phyloP scores from a whole-genome alignment of 2,329 filamentous ascomycete genomes.

The Lomentospora prolificans region DNA sequence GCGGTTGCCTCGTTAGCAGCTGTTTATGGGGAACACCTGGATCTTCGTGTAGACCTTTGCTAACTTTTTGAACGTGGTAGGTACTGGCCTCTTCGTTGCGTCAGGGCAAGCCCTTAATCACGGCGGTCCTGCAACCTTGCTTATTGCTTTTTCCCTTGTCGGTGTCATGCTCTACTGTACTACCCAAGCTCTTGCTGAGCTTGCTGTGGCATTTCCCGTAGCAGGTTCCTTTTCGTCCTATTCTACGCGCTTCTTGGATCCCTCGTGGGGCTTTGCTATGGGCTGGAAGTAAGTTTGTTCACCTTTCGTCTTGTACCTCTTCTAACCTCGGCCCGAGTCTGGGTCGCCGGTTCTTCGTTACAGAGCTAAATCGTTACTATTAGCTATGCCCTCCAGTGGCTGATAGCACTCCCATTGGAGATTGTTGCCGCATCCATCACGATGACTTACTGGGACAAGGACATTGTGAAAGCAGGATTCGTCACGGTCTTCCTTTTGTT shows the following conservation, averaged over 20 bases:
- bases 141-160: conserved; percentile 70
- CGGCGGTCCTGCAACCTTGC: conserved; percentile 68
- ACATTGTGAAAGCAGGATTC: conserved; percentile 61
- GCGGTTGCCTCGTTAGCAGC: not conserved
- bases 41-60: not conserved
- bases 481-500: conserved; percentile 70
- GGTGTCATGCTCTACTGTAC: conserved; percentile 87
- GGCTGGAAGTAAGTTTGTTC: conserved; percentile 66
- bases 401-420: conserved; percentile 73
- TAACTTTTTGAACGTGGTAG: conserved; percentile 27
- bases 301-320: not conserved
- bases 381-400: conserved; percentile 81
- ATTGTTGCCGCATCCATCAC: conserved; percentile 82
- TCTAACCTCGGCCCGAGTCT: too few species aligned
- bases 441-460: conserved; percentile 66
- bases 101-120: conserved; percentile 61
- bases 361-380: not conserved
- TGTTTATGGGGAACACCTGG: not conserved
- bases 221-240: conserved; percentile 88
- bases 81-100: conserved; percentile 78
- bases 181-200: conserved; percentile 81
- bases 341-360: not conserved
- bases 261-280: conserved; percentile 92
- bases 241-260: conserved; percentile 85
- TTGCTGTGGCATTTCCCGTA: conserved; percentile 83